These are phyloP conservation scores for Phytophthora crassamura DNA, from an alignment of 352 stramenopile genomes.

Conservation along the genomic window DNA sequence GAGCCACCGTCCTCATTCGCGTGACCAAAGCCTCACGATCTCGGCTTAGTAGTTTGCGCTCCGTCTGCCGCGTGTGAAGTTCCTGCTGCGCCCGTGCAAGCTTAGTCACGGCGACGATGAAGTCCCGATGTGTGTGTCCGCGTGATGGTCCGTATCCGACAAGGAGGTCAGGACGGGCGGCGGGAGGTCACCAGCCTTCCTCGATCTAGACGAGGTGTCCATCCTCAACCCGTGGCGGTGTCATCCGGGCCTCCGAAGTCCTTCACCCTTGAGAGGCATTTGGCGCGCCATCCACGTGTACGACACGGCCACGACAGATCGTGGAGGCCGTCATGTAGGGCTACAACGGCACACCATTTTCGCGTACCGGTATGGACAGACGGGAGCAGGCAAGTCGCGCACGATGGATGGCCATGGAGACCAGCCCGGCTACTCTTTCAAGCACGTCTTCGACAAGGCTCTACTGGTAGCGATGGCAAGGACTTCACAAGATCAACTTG, in stretches of 20 bases:
- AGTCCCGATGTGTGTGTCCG: constrained; percentile 96
- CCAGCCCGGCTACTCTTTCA: constrained; percentile 86
- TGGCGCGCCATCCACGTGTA: constrained; percentile 94
- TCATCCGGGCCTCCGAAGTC: constrained; percentile 89
- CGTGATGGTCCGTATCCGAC: constrained; percentile 96
- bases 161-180: constrained; percentile 96
- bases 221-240: constrained; percentile 85
- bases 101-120: too few relatives aligned
- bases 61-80: not conserved
- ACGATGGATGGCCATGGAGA: constrained; percentile 89
- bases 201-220: constrained; percentile 90
- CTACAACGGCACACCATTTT: constrained; percentile 95
- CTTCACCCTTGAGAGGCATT: constrained; percentile 99
- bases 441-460: constrained; percentile 91
- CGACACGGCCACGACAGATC: constrained; percentile 88
- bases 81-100: not conserved
- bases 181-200: constrained; percentile 86
- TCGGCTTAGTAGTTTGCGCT: too few relatives aligned
- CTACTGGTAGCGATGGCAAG: constrained; percentile 63
- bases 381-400: constrained; percentile 89
- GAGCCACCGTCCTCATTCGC: too few relatives aligned
- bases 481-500: too few relatives aligned
- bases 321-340: constrained; percentile 92
- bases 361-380: constrained; percentile 92
- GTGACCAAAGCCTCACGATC: too few relatives aligned